A percentile compares a stretch with the other conserved stretches of the same genome.
Conservation (phyloP, 31 red algal species). For the Odonthalia washingtoniensis region DNA sequence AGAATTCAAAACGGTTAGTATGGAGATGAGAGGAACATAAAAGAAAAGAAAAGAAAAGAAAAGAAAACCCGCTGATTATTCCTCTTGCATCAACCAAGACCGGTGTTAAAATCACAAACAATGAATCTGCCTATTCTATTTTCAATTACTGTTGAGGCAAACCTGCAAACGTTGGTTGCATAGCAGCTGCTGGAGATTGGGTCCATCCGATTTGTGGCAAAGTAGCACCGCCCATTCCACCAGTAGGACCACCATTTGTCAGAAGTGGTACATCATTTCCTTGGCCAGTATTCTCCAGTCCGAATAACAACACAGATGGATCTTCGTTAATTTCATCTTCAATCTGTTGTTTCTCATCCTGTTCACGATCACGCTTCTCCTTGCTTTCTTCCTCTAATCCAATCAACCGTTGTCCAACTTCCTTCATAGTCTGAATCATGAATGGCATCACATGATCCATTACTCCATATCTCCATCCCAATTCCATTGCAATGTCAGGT, state of each 20-base stretch:
- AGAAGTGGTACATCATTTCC: conserved; percentile 51
- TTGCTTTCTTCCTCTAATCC: conserved; percentile 95
- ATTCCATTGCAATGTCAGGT: conserved; percentile 93
- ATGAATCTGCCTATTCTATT: too few relatives aligned
- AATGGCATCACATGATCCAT: conserved; percentile 98
- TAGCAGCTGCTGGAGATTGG: conserved; percentile 57
- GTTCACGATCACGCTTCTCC: conserved; percentile 83
- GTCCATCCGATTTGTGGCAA: conserved; percentile 84
- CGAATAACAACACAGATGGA: conserved; percentile 88
- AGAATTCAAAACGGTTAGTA: too few relatives aligned
- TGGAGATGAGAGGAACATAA: too few relatives aligned
- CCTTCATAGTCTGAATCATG: conserved; percentile 98
- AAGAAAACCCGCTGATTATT: too few relatives aligned
- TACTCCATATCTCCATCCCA: conserved; percentile 86
- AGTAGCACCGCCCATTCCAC: conserved; percentile 45
- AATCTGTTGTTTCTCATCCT: conserved; percentile 81
- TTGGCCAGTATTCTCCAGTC: conserved; percentile 73
- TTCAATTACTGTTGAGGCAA: conserved; percentile 61
- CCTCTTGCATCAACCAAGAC: too few relatives aligned
- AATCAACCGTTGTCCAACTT: conserved; percentile 86
- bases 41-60: too few relatives aligned
- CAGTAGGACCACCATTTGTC: conserved; percentile 70
- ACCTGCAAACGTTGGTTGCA: conserved; percentile 79
- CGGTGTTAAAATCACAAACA: too few relatives aligned
- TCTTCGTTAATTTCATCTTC: conserved; percentile 95